Base-by-base conservation (phyloP, 2,329 filamentous ascomycete species). In the Purpureocillium lavendulum region DNA sequence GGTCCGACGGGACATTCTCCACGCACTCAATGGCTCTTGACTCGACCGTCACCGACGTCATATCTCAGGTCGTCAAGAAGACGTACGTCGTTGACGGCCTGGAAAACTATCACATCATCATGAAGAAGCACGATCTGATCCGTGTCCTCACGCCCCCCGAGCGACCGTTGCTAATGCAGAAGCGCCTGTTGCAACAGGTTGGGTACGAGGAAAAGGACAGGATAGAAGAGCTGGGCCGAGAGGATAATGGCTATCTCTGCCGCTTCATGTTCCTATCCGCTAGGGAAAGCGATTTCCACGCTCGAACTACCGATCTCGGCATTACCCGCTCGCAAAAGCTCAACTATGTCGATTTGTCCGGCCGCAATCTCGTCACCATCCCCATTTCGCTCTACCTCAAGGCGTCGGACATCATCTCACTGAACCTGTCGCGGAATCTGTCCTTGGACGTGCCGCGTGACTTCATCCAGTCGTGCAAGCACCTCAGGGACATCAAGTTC, bases 171-270 rank as follows among this genome's bases (percentile, higher is more conserved):
- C 71, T 92, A 17, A 87, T 98, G 54, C 92, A 98, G 59, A 97
- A 96, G 63, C 76, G 82, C 35, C 71, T 98, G 14, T 67, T 98
- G 14, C 84, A 95, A 60, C 88, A 96, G 62, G 84, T 90, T 39
- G 92, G 92, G 9, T 98, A 97, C 55, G 82, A 86, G 41, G 80
- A 87, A 26, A 78, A 78, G 40, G 92, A 98, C 60, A 80, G 80
- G 30, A 80, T 98, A 34, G 90, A 96, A 58, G 92, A 97, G 46
- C 78, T 98, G 38, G 92, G 92, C 21, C 80, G 92, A 41, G 92
- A 98, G 61, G 92, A 98, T 66, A 95, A 97, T 60, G 94, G 89
- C 57, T 98, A 97, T 52, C 74, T 98, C 11, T 94, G 89, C 57
- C 85, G 92, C 6, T 97, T 98, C 65, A 87, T 92, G 43, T 98